These are phyloP conservation scores for Phytophthora cryptogea DNA, from an alignment of 352 stramenopile genomes.

Conservation along the genomic window DNA sequence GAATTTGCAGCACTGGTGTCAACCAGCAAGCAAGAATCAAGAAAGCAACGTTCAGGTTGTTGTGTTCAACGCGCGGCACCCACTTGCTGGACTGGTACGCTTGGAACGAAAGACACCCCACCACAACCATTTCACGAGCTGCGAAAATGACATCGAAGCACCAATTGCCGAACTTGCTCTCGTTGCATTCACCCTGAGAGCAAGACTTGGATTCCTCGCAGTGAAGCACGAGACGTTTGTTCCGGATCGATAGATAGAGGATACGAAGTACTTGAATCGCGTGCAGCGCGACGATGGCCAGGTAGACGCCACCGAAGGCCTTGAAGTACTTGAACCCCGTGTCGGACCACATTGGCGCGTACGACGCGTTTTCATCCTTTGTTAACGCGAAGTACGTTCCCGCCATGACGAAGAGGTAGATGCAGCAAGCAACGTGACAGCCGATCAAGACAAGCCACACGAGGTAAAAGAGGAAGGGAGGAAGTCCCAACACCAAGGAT, in stretches of 20 bases:
- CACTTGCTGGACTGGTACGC: conserved; percentile 28
- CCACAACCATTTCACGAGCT: conserved; percentile 20
- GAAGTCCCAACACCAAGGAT: conserved; percentile 9
- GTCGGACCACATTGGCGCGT: conserved; percentile 21
- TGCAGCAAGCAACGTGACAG: conserved; percentile 12
- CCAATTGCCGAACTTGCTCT: neutral
- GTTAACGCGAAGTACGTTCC: conserved; percentile 9
- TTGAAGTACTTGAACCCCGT: conserved; percentile 24
- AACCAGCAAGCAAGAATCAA: conserved; percentile 27
- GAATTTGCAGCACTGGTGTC: conserved; percentile 23
- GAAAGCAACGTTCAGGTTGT: conserved; percentile 23
- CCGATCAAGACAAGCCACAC: conserved; percentile 19
- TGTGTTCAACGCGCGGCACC: conserved; percentile 15
- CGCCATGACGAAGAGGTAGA: conserved; percentile 18
- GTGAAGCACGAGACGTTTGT: conserved; percentile 28
- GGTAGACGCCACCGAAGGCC: conserved; percentile 15
- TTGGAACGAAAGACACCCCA: conserved; percentile 30
- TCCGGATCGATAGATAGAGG: conserved; percentile 19
- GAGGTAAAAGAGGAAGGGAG: conserved; percentile 14
- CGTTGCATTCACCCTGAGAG: conserved; percentile 6
- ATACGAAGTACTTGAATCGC: conserved; percentile 27
- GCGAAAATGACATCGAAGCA: conserved; percentile 17
- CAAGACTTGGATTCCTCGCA: conserved; percentile 5
- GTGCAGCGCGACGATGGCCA: conserved; percentile 14
- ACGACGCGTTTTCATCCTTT: conserved; percentile 6